Conservation (phyloP, 2,329 filamentous ascomycete species). For the Pseudogymnoascus sp. region DNA sequence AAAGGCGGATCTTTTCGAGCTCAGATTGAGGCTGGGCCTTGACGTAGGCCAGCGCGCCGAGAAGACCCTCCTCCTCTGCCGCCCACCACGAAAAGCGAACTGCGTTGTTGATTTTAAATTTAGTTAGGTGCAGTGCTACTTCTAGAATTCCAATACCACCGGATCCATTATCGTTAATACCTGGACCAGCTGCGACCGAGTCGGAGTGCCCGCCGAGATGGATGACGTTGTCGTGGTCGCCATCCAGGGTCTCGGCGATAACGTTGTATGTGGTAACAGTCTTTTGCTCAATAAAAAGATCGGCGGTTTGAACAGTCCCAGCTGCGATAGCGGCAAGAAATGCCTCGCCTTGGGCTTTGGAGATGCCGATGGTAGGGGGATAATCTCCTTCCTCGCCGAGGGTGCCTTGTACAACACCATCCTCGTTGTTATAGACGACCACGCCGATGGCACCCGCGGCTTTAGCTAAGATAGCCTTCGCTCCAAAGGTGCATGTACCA, state of each 20-base stretch:
- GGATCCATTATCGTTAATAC: slow-evolving; percentile 59
- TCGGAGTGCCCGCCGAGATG: slow-evolving; percentile 54
- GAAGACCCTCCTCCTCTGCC: slow-evolving; percentile 54
- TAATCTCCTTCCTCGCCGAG: slow-evolving; percentile 15
- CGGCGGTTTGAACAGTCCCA: slow-evolving; percentile 14
- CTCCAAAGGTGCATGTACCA: slow-evolving; percentile 46
- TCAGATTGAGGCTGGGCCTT: slow-evolving; percentile 39
- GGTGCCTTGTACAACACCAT: slow-evolving; percentile 15
- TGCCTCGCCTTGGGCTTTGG: slow-evolving; percentile 14
- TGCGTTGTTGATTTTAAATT: slow-evolving; percentile 47
- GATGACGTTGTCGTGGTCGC: slow-evolving; percentile 50
- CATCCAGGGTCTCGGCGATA: slow-evolving; percentile 46
- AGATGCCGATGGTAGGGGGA: slow-evolving; percentile 14
- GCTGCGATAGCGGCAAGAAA: slow-evolving; percentile 12
- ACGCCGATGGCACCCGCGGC: slow-evolving; percentile 47
- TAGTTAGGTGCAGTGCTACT: slow-evolving; percentile 50
- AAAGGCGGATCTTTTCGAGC: slow-evolving; percentile 47
- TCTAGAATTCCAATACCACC: slow-evolving; percentile 51
- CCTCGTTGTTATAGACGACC: slow-evolving; percentile 29
- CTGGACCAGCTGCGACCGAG: slow-evolving; percentile 51
- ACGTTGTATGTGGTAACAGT: slow-evolving; percentile 14
- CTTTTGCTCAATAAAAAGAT: slow-evolving; percentile 11
- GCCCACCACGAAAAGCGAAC: slow-evolving; percentile 60
- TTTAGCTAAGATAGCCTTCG: slow-evolving; percentile 46
- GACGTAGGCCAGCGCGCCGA: slow-evolving; percentile 53